Evolutionary conservation across 345 rosid species (phyloP).

Genomic region (Eutrema yunnanense): DNA sequence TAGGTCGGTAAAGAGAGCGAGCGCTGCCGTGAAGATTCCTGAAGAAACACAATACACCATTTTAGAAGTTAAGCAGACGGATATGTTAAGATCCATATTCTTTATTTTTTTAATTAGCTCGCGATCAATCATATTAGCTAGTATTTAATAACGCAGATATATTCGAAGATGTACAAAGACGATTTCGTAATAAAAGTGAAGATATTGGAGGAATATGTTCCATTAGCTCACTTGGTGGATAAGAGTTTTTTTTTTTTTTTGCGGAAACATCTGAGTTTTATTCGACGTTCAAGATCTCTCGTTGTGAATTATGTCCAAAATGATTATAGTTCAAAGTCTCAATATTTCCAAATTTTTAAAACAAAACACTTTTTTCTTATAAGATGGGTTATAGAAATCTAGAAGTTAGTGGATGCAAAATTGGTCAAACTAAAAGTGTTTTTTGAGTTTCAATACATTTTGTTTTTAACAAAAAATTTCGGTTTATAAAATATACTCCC

Average conservation of each 20-base stretch:
- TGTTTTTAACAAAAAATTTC: background rate
- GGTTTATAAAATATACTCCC: background rate
- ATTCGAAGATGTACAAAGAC: background rate
- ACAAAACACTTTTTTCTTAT: background rate
- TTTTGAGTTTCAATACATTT: background rate
- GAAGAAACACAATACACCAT: conserved; percentile 9
- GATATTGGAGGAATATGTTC: conserved; percentile 12
- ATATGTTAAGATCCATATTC: conserved; percentile 11
- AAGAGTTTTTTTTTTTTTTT: background rate
- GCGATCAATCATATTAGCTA: background rate
- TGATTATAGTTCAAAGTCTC: background rate
- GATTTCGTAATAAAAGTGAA: background rate
- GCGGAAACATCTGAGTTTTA: background rate
- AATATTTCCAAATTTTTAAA: background rate
- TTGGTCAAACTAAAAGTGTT: background rate
- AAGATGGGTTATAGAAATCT: background rate
- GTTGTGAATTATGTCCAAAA: background rate
- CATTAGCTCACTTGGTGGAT: background rate
- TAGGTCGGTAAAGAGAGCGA: conserved; percentile 73
- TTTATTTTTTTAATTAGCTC: background rate
- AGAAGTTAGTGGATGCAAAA: background rate
- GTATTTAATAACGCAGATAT: conserved; percentile 6
- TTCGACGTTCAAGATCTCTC: conserved; percentile 6
- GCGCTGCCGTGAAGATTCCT: conserved; percentile 80
- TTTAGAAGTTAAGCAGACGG: background rate